Evolutionary conservation across 768 basidiomycete species (phyloP).

Genomic region (Xerocomellus chrysenteron): DNA sequence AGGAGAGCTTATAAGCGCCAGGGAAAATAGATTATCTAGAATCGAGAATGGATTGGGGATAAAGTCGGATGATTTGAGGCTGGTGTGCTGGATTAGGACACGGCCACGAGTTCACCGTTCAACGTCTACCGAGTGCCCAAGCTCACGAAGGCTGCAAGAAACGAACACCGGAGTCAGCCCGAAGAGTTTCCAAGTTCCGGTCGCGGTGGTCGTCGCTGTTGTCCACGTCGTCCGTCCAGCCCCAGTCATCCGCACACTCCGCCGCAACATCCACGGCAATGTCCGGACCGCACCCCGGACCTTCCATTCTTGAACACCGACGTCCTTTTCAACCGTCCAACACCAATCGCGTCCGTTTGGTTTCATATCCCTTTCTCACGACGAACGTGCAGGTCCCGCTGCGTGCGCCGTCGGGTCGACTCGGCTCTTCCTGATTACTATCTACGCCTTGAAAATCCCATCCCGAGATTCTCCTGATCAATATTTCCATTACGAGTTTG

Average conservation of each 20-base stretch:
- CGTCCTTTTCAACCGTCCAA: slow-evolving; percentile 1
- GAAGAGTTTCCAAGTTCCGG: neutral
- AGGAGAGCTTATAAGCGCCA: slow-evolving; percentile 20
- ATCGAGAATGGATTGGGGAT: slow-evolving; percentile 26
- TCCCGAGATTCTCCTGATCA: slow-evolving; percentile 19
- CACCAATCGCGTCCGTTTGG: slow-evolving; percentile 6
- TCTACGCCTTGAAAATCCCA: neutral
- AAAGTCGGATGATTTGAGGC: slow-evolving; percentile 19
- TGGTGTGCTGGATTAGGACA: slow-evolving; percentile 29
- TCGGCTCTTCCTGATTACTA: slow-evolving; percentile 1
- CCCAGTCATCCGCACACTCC: neutral
- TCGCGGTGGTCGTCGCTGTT: slow-evolving; percentile 1
- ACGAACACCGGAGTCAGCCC: neutral
- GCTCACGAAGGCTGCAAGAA: neutral
- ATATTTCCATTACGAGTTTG: neutral
- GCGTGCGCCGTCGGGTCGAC: slow-evolving; percentile 8
- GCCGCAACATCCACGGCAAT: slow-evolving; percentile 11
- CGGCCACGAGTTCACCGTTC: neutral
- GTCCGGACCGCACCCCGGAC: slow-evolving; percentile 13
- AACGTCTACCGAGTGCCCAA: neutral
- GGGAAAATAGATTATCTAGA: slow-evolving; percentile 28
- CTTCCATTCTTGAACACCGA: slow-evolving; percentile 17
- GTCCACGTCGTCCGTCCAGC: neutral
- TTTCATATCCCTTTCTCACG: neutral
- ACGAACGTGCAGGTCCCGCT: slow-evolving; percentile 14